A percentile compares a stretch with the other conserved stretches of the same genome.
phyloP scores from a whole-genome alignment of 2,329 filamentous ascomycete genomes.

The Colletotrichum eremochloae region DNA sequence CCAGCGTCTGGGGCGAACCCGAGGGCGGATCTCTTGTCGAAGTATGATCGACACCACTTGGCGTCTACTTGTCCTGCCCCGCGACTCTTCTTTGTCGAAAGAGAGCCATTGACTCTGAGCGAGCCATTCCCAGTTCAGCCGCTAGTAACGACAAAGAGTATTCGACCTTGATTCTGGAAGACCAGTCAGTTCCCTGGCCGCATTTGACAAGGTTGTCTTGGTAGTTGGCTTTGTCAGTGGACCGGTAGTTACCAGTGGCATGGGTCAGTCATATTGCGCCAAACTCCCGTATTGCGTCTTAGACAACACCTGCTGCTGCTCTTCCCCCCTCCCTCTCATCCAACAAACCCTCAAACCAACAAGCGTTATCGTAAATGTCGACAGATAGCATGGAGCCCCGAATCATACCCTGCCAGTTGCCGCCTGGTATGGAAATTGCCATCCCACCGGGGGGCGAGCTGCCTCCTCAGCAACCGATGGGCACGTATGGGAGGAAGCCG shows the following conservation, averaged over 20 bases:
- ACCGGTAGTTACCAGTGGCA: slow-evolving; percentile 36
- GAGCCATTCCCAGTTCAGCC: slow-evolving; percentile 37
- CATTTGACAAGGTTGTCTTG: slow-evolving; percentile 33
- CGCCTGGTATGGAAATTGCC: slow-evolving; percentile 43
- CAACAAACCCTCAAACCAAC: background rate
- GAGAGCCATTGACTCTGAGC: slow-evolving; percentile 28
- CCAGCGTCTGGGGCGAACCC: background rate
- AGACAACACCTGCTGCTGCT: slow-evolving; percentile 13
- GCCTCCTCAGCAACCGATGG: slow-evolving; percentile 41
- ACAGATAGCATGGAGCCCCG: slow-evolving; percentile 32
- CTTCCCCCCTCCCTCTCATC: background rate
- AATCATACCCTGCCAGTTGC: slow-evolving; percentile 36
- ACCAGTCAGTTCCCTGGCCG: slow-evolving; percentile 22
- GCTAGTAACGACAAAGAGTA: slow-evolving; percentile 15
- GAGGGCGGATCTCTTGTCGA: slow-evolving; percentile 16
- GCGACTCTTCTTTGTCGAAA: slow-evolving; percentile 28
- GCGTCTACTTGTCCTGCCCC: slow-evolving; percentile 9
- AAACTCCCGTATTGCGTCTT: slow-evolving; percentile 34
- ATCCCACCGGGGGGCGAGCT: slow-evolving; percentile 42
- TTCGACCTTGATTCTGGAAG: slow-evolving; percentile 37
- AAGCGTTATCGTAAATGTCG: background rate
- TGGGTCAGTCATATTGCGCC: slow-evolving; percentile 40
- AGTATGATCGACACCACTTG: slow-evolving; percentile 17
- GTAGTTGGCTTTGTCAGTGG: slow-evolving; percentile 31
- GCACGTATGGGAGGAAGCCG: slow-evolving; percentile 46